Evolutionary conservation across 257 asterid species (phyloP).

Genomic region (Nemophila menziesii): DNA sequence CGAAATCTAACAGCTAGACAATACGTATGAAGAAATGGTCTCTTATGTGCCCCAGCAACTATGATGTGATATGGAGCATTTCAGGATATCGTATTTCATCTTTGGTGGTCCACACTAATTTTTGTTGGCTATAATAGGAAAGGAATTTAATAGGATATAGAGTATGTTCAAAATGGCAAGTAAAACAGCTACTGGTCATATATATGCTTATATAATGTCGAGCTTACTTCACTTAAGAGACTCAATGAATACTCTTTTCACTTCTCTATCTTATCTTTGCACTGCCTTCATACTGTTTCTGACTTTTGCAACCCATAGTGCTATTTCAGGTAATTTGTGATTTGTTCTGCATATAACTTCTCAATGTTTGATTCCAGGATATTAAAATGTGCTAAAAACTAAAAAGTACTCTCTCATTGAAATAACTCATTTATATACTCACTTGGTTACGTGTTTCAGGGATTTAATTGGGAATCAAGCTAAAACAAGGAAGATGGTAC

Average conservation of each 20-base stretch:
- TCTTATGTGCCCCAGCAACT: too few relatives aligned
- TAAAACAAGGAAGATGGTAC: constrained; percentile 53
- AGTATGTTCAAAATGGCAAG: not conserved
- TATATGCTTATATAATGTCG: not conserved
- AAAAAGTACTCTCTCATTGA: not conserved
- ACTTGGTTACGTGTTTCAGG: constrained; percentile 28
- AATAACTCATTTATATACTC: too few relatives aligned
- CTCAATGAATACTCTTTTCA: constrained; percentile 13
- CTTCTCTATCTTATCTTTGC: constrained; percentile 12
- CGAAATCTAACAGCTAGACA: too few relatives aligned
- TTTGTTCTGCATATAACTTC: too few relatives aligned
- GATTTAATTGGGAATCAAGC: constrained; percentile 59
- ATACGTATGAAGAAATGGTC: too few relatives aligned
- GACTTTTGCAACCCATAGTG: constrained; percentile 16
- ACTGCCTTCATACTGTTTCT: constrained; percentile 18
- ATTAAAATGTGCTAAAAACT: too few relatives aligned
- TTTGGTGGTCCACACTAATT: too few relatives aligned
- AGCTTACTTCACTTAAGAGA: constrained; percentile 2
- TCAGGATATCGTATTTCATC: too few relatives aligned
- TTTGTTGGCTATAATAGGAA: too few relatives aligned
- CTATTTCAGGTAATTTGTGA: constrained; percentile 38
- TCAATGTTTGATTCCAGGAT: not conserved
- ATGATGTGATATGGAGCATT: too few relatives aligned
- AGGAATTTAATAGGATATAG: too few relatives aligned
- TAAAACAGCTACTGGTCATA: not conserved